These are phyloP conservation scores for Psilocybe subaeruginosa DNA, from an alignment of 768 basidiomycete genomes.

Conservation along the genomic window DNA sequence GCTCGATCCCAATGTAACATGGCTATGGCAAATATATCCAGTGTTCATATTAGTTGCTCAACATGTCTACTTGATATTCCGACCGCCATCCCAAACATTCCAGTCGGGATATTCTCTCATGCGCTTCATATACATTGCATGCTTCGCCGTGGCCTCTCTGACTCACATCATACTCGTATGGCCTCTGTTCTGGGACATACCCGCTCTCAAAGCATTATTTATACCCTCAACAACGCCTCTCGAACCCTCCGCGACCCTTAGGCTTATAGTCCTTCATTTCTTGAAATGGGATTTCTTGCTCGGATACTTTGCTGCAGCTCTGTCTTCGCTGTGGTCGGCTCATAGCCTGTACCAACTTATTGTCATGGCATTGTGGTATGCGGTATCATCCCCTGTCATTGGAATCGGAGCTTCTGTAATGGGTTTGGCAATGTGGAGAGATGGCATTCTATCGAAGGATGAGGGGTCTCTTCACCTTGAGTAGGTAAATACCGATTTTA, in stretches of 20 bases:
- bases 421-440: slow-evolving; percentile 47
- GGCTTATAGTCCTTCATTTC: slow-evolving; percentile 34
- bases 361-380: slow-evolving; percentile 39
- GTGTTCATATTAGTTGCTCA: slow-evolving; percentile 38
- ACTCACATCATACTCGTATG: slow-evolving; percentile 38
- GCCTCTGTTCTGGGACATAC: slow-evolving; percentile 29
- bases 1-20: slow-evolving; percentile 42
- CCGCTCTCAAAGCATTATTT: slow-evolving; percentile 28
- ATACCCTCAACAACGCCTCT: slow-evolving; percentile 33
- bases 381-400: slow-evolving; percentile 34
- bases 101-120: slow-evolving; percentile 32
- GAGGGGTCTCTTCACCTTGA: neutral
- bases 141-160: slow-evolving; percentile 39
- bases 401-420: slow-evolving; percentile 52
- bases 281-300: slow-evolving; percentile 52
- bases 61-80: slow-evolving; percentile 37
- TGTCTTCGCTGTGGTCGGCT: slow-evolving; percentile 51
- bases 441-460: slow-evolving; percentile 18
- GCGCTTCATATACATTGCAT: slow-evolving; percentile 33
- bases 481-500: slow-evolving; percentile 1
- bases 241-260: slow-evolving; percentile 22
- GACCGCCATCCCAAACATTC: slow-evolving; percentile 23
- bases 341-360: slow-evolving; percentile 27
- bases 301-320: slow-evolving; percentile 34
- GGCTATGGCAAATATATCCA: slow-evolving; percentile 57